Percentiles rank a stretch among this genome's conserved stretches.
Evolutionary conservation across 768 basidiomycete genomes (phyloP).

Genomic region (Lanmaoa rubissima): DNA sequence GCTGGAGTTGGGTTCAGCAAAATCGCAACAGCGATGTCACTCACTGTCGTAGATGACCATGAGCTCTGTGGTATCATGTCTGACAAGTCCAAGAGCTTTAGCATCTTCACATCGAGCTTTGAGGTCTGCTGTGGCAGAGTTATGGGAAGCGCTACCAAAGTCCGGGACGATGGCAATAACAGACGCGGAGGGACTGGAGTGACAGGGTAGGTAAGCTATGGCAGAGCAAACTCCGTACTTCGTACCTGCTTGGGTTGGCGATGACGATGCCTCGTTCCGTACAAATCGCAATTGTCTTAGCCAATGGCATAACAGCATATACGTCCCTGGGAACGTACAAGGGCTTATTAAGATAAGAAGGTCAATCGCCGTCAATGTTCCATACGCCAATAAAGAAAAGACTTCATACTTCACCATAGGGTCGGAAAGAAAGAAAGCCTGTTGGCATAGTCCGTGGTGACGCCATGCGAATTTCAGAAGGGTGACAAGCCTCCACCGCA

Average conservation of each 20-base stretch:
- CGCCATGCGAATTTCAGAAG: constrained; percentile 34
- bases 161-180: constrained; percentile 57
- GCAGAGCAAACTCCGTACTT: neutral
- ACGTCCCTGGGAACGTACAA: constrained; percentile 73
- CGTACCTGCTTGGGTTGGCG: constrained; percentile 66
- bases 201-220: neutral
- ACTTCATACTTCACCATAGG: constrained; percentile 61
- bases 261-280: constrained; percentile 65
- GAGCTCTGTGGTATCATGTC: constrained; percentile 52
- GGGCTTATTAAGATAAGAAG: constrained; percentile 39
- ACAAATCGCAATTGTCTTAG: constrained; percentile 63
- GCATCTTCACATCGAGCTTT: constrained; percentile 56
- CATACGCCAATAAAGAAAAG: neutral
- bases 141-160: constrained; percentile 41
- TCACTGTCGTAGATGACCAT: constrained; percentile 75
- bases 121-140: constrained; percentile 45
- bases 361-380: neutral
- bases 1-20: neutral
- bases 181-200: constrained; percentile 40
- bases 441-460: constrained; percentile 35
- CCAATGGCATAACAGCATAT: constrained; percentile 55
- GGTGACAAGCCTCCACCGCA: constrained; percentile 54
- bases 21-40: constrained; percentile 19
- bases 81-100: constrained; percentile 67
- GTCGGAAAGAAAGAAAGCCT: constrained; percentile 47